Percentiles rank a stretch among this genome's conserved stretches.
These are phyloP conservation scores for Saksenaea vasiformis DNA, from an alignment of 371 early-diverging fungal species.

Conservation along the genomic window DNA sequence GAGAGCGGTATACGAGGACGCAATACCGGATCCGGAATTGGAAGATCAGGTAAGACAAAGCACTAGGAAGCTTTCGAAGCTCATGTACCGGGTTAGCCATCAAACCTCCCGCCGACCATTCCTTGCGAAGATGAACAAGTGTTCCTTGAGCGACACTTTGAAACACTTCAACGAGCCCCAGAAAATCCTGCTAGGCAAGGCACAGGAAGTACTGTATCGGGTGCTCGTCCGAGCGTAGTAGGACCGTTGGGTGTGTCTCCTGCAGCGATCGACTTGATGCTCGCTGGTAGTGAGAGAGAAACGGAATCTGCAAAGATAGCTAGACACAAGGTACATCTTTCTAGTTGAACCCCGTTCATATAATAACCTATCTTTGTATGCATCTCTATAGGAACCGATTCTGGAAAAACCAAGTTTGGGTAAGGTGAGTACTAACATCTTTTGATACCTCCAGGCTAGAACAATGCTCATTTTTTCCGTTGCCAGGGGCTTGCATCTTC, in stretches of 20 bases:
- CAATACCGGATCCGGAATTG: slow-evolving; percentile 37
- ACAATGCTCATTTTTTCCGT: not conserved
- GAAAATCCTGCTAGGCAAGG: slow-evolving; percentile 26
- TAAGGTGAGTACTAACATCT: not conserved
- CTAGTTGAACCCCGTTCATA: not conserved
- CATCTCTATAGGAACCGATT: slow-evolving; percentile 6
- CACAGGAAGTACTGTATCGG: slow-evolving; percentile 21
- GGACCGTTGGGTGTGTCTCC: slow-evolving; percentile 37
- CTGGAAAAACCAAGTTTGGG: slow-evolving; percentile 7
- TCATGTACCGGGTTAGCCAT: slow-evolving; percentile 22
- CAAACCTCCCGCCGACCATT: slow-evolving; percentile 47
- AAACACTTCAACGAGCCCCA: slow-evolving; percentile 58
- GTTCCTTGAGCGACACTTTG: slow-evolving; percentile 80
- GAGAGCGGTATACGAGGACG: slow-evolving; percentile 45
- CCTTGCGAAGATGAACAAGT: slow-evolving; percentile 85
- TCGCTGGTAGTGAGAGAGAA: slow-evolving; percentile 15
- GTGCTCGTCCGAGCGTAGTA: slow-evolving; percentile 33
- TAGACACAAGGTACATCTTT: slow-evolving; percentile 12
- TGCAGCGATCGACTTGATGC: slow-evolving; percentile 26
- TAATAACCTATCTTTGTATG: not conserved
- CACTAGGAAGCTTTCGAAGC: not conserved
- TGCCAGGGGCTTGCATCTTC: not conserved
- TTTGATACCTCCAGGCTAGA: not conserved
- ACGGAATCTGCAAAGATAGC: slow-evolving; percentile 10
- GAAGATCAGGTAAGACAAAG: slow-evolving; percentile 40